Percentiles rank a stretch among this genome's conserved stretches.
phyloP scores from a whole-genome alignment of 2,329 filamentous ascomycete species.

The Ceratocystis cacaofunesta region DNA sequence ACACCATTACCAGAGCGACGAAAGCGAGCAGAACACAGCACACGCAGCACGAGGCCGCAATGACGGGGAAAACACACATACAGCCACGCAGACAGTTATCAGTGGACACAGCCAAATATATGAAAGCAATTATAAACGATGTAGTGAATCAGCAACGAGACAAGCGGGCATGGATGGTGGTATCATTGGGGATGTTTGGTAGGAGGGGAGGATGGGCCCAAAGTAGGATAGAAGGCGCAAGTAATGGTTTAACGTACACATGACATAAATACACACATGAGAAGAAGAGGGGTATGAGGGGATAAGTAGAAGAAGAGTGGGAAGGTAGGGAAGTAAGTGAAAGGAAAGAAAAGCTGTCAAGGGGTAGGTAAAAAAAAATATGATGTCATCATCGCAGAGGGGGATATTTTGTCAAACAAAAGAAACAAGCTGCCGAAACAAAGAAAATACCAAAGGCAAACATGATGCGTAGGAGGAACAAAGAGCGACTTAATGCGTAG shows the following conservation, averaged over 20 bases:
- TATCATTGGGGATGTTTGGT: not conserved
- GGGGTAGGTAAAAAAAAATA: not conserved
- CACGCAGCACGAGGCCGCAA: not conserved
- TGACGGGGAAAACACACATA: not conserved
- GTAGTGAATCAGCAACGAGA: not conserved
- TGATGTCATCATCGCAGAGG: not conserved
- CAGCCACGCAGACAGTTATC: not conserved
- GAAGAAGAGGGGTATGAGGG: not conserved
- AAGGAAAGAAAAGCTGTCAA: not conserved
- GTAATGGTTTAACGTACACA: conserved; percentile 7
- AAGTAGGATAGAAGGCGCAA: conserved; percentile 7
- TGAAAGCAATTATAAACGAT: not conserved
- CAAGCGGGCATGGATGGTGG: not conserved
- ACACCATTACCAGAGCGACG: conserved; percentile 41
- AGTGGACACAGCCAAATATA: not conserved
- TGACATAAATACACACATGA: conserved; percentile 7
- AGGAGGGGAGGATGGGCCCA: not conserved
- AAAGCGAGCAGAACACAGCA: conserved; percentile 31
- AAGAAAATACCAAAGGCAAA: not conserved
- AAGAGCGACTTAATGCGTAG: not conserved
- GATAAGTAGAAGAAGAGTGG: not conserved
- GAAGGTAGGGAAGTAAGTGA: not conserved
- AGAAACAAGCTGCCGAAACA: not conserved
- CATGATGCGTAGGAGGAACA: not conserved
- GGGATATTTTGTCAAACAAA: not conserved